Percentiles rank a stretch among this genome's conserved stretches.
Evolutionary conservation across 257 asterid species (phyloP).

Genomic region (Rehmannia glutinosa): DNA sequence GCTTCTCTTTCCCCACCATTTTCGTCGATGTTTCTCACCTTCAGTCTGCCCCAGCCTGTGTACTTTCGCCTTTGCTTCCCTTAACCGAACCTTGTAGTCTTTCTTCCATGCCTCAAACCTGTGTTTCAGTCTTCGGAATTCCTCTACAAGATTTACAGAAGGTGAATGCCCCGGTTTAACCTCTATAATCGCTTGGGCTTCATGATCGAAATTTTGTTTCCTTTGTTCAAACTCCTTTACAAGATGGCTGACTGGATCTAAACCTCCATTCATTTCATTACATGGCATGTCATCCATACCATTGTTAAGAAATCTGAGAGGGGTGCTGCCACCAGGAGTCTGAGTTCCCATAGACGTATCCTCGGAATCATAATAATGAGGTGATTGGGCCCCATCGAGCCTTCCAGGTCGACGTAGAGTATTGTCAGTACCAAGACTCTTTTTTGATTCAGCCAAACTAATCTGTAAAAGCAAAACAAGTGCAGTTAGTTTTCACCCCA

Average conservation of each 20-base stretch:
- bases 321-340: conserved; percentile 64
- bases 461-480: conserved; percentile 38
- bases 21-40: conserved; percentile 48
- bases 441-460: conserved; percentile 70
- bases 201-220: conserved; percentile 52
- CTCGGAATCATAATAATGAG: conserved; percentile 63
- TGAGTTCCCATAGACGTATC: conserved; percentile 56
- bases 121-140: conserved; percentile 53
- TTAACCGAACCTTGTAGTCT: conserved; percentile 64
- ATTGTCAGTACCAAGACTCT: conserved; percentile 42
- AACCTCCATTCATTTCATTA: conserved; percentile 43
- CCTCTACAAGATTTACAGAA: conserved; percentile 39
- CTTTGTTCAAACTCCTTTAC: conserved; percentile 66
- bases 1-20: conserved; percentile 77
- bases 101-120: conserved; percentile 72
- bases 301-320: conserved; percentile 33
- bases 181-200: conserved; percentile 49
- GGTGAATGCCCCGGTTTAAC: conserved; percentile 40
- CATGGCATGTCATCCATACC: conserved; percentile 24
- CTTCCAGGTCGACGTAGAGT: conserved; percentile 33
- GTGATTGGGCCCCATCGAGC: conserved; percentile 47
- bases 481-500: background rate
- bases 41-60: conserved; percentile 44
- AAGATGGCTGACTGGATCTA: conserved; percentile 48
- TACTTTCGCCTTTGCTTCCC: conserved; percentile 53